phyloP scores from a whole-genome alignment of 306 rosid species.

The Trichosanthes truncata region DNA sequence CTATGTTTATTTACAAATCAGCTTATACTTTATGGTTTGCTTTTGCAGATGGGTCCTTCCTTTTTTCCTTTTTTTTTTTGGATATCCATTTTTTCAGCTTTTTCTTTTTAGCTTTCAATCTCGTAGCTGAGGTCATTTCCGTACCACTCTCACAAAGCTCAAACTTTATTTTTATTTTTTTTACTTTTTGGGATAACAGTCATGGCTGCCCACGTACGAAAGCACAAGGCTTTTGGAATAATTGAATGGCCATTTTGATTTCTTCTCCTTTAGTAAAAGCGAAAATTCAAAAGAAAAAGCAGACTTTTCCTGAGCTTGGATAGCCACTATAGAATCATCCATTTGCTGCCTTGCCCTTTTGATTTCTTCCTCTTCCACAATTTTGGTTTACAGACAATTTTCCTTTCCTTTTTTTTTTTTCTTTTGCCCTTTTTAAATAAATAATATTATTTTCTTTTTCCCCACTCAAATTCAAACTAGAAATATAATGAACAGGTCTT shows the following conservation, averaged over 20 bases:
- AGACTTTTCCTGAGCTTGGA: neutral
- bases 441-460: neutral
- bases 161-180: neutral
- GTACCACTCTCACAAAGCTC: neutral
- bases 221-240: conserved; percentile 1
- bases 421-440: neutral
- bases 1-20: neutral
- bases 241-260: conserved; percentile 10
- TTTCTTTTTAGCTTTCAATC: neutral
- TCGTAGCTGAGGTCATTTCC: neutral
- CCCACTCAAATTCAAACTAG: neutral
- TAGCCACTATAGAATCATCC: neutral
- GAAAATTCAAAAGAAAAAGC: neutral
- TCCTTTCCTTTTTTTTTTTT: neutral
- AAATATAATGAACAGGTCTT: neutral
- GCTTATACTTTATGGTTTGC: neutral
- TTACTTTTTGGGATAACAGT: neutral
- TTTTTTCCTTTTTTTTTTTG: neutral
- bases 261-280: neutral
- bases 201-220: conserved; percentile 1
- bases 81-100: too few species aligned
- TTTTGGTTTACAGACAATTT: neutral
- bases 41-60: neutral
- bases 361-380: neutral
- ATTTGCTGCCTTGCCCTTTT: neutral